Percentiles rank a stretch among this genome's conserved stretches.
phyloP scores from a whole-genome alignment of 1,284 basidiomycete species.

The Apiotrichum akiyoshidainum region DNA sequence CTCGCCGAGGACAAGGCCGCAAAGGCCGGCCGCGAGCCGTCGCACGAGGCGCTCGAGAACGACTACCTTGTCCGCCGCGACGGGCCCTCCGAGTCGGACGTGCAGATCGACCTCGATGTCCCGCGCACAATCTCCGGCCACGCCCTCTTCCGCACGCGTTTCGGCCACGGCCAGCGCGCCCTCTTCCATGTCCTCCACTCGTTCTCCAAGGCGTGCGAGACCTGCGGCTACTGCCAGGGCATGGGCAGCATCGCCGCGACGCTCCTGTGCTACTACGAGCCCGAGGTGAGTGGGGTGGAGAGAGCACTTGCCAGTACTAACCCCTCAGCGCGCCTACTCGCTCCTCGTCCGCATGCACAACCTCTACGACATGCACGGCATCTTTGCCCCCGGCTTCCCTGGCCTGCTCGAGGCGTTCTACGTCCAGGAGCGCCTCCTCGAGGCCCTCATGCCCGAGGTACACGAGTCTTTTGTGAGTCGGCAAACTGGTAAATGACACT shows the following conservation, averaged over 20 bases:
- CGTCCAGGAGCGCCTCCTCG: constrained; percentile 82
- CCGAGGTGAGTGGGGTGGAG: constrained; percentile 58
- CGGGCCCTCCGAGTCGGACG: constrained; percentile 79
- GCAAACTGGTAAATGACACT: not conserved
- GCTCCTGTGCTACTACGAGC: constrained; percentile 86
- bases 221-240: constrained; percentile 98
- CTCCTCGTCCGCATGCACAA: constrained; percentile 80
- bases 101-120: constrained; percentile 98
- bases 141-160: constrained; percentile 89
- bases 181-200: constrained; percentile 92
- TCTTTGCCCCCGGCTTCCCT: constrained; percentile 93
- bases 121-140: constrained; percentile 95
- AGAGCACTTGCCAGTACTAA: not conserved
- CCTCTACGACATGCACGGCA: constrained; percentile 79
- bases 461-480: constrained; percentile 70
- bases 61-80: constrained; percentile 66
- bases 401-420: constrained; percentile 92
- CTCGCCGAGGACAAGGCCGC: constrained; percentile 54
- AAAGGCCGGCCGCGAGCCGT: not conserved
- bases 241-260: constrained; percentile 98
- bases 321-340: constrained; percentile 67
- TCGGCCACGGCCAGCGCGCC: constrained; percentile 89
- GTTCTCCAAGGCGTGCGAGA: constrained; percentile 75
- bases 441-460: constrained; percentile 82
- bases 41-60: constrained; percentile 29